Evolutionary conservation across 768 basidiomycete species (phyloP).

Genomic region (Termitomyces sp.): DNA sequence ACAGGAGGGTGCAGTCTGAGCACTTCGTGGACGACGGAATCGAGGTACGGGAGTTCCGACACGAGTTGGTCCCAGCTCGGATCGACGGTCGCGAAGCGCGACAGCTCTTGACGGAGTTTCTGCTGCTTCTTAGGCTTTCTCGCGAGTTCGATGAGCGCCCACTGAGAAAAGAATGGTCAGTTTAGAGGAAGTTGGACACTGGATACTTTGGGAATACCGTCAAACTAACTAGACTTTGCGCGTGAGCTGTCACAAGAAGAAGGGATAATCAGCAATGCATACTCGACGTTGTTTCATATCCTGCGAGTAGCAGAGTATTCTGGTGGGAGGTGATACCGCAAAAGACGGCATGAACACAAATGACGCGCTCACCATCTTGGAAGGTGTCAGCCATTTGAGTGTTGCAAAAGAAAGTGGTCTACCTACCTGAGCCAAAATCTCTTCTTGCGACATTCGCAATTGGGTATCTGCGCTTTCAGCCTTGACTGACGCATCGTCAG

Average conservation of each 20-base stretch:
- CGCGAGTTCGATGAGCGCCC: conserved; percentile 54
- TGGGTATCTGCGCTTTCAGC: conserved; percentile 21
- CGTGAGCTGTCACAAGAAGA: not conserved
- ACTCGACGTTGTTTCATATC: conserved; percentile 52
- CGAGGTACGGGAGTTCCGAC: conserved; percentile 47
- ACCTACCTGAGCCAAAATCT: conserved; percentile 33
- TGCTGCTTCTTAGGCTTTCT: conserved; percentile 37
- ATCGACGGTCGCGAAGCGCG: conserved; percentile 32
- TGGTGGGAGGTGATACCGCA: conserved; percentile 3
- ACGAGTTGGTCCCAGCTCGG: conserved; percentile 51
- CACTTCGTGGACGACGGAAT: conserved; percentile 41
- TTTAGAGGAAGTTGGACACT: not conserved
- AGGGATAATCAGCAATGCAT: conserved; percentile 6
- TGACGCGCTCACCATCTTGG: conserved; percentile 9
- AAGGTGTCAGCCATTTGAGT: not conserved
- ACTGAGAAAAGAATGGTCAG: conserved; percentile 22
- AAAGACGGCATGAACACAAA: not conserved
- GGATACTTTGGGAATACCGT: conserved; percentile 18
- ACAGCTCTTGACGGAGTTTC: conserved; percentile 44
- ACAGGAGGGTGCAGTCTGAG: conserved; percentile 40
- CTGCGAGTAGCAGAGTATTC: conserved; percentile 33
- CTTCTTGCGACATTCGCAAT: conserved; percentile 31
- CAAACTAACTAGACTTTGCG: conserved; percentile 23
- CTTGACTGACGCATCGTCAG: conserved; percentile 24
- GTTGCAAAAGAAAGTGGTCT: not conserved